These are phyloP conservation scores for Syncephalastrum contaminatum DNA, from an alignment of 371 early-diverging fungal species.

Conservation along the genomic window DNA sequence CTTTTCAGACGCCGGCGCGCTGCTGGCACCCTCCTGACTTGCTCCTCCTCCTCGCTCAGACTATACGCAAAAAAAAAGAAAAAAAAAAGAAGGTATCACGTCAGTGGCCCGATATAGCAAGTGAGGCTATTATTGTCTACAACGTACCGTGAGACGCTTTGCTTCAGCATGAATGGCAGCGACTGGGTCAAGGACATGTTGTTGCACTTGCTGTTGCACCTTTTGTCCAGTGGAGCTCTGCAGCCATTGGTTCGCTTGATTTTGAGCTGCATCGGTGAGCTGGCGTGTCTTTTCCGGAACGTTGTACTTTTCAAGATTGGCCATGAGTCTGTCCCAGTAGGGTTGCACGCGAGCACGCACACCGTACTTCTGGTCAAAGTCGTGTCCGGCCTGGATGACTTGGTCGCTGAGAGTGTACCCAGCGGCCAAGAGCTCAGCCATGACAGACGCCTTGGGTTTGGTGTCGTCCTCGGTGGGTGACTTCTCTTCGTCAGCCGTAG, in stretches of 20 bases:
- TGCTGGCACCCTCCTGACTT: neutral
- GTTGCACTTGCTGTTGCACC: conserved; percentile 35
- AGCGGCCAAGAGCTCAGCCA: conserved; percentile 59
- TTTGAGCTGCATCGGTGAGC: conserved; percentile 23
- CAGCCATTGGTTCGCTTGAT: conserved; percentile 31
- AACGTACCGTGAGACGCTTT: conserved; percentile 41
- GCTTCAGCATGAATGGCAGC: conserved; percentile 54
- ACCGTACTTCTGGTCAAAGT: conserved; percentile 51
- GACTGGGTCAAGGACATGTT: conserved; percentile 41
- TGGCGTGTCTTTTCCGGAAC: conserved; percentile 25
- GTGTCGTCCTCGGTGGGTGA: conserved; percentile 32
- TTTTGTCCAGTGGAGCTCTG: conserved; percentile 50
- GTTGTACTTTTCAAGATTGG: conserved; percentile 43
- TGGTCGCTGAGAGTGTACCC: conserved; percentile 52
- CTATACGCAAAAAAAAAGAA: neutral
- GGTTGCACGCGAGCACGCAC: conserved; percentile 28
- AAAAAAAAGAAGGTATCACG: too few species aligned
- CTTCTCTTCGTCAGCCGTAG: conserved; percentile 4
- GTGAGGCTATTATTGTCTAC: neutral
- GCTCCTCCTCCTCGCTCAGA: neutral
- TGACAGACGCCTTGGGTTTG: conserved; percentile 50
- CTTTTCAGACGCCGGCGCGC: neutral
- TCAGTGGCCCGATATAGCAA: too few species aligned
- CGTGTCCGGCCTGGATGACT: conserved; percentile 52
- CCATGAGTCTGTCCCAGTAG: conserved; percentile 27